Evolutionary conservation across 768 basidiomycete species (phyloP), one percentile per base, ranked within the genome.

Genomic region (Kwoniella dendrophila): DNA sequence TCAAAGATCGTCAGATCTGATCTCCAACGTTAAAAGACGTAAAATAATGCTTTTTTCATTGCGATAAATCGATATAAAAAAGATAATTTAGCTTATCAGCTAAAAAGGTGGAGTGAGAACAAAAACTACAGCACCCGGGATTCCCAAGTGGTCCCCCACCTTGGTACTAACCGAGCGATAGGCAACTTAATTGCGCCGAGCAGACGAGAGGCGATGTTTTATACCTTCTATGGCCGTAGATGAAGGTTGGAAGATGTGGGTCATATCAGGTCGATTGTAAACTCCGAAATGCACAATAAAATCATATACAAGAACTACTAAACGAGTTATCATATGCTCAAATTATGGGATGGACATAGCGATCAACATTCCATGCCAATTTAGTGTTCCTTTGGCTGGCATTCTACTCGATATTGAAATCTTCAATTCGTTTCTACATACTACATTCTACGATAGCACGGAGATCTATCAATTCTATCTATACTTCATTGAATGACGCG

Each of bases 111-210:
- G 16, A 5, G 26, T 48, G n/a, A 43, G 20, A 43, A 10, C 41
- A 43, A 43, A 43, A 43, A 43, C 41, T 43, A 43, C 41, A 43
- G 41, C 41, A 43, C 41, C 41, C 41, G 41, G 41, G 41, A 43
- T 43, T 43, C 41, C 41, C 41, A 43, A 43, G 41, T 43, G 41
- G 41, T 43, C 41, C 41, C 41, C 41, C 41, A 43, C 41, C 41
- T 43, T 43, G 41, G 41, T 43, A 43, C 41, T 43, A 43, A 43
- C 41, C 41, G 41, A 43, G 41, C 41, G 41, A 43, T 43, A 43
- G 12, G 12, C 41, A 43, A 43, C 41, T 43, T 43, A 43, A 43
- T 20, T 43, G 41, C 41, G 41, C 12, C 12, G 41, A 43, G 41
- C 41, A 43, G 41, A 43, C 41, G 41, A 20, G 41, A 43, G 12